Conservation (phyloP, 805 yeast genomes). For the Nadsonia fulvescens region DNA sequence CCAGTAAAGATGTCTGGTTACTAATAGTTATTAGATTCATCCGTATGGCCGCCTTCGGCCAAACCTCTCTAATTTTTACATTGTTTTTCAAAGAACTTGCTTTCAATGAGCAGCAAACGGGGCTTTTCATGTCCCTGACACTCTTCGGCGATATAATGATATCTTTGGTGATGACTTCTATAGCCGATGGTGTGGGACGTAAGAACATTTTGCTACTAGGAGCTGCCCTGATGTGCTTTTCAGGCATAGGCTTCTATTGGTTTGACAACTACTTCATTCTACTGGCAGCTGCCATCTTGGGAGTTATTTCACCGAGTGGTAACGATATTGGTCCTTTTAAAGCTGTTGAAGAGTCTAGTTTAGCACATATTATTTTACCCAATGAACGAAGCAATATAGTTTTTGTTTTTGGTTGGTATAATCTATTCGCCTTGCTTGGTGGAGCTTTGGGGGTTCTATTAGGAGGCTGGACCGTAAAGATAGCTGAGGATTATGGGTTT, state of each 20-base stretch:
- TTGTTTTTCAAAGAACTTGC: slow-evolving; percentile 40
- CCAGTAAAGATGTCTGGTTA: slow-evolving; percentile 32
- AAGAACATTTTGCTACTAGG: slow-evolving; percentile 47
- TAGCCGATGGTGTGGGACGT: slow-evolving; percentile 57
- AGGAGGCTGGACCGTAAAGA: slow-evolving; percentile 30
- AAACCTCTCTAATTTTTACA: slow-evolving; percentile 63
- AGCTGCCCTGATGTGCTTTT: slow-evolving; percentile 42
- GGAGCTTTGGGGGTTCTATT: slow-evolving; percentile 52
- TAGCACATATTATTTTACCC: slow-evolving; percentile 49
- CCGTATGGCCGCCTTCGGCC: slow-evolving; percentile 57
- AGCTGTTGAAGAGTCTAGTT: slow-evolving; percentile 65
- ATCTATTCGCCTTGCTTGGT: slow-evolving; percentile 51
- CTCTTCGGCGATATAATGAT: slow-evolving; percentile 61
- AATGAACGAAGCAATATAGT: slow-evolving; percentile 39
- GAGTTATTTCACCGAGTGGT: slow-evolving; percentile 79
- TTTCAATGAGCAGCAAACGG: slow-evolving; percentile 41
- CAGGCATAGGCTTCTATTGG: slow-evolving; percentile 51
- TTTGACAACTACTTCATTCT: slow-evolving; percentile 35
- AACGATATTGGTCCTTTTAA: slow-evolving; percentile 86
- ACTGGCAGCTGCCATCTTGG: slow-evolving; percentile 55
- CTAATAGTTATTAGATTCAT: slow-evolving; percentile 54
- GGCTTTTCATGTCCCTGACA: slow-evolving; percentile 68
- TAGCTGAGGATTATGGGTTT: slow-evolving; percentile 6
- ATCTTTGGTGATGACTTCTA: slow-evolving; percentile 57
- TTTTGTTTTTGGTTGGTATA: slow-evolving; percentile 63